Evolutionary conservation across 768 basidiomycete species (phyloP), one percentile per base, ranked within the genome.

Genomic region (Vishniacozyma victoriae): DNA sequence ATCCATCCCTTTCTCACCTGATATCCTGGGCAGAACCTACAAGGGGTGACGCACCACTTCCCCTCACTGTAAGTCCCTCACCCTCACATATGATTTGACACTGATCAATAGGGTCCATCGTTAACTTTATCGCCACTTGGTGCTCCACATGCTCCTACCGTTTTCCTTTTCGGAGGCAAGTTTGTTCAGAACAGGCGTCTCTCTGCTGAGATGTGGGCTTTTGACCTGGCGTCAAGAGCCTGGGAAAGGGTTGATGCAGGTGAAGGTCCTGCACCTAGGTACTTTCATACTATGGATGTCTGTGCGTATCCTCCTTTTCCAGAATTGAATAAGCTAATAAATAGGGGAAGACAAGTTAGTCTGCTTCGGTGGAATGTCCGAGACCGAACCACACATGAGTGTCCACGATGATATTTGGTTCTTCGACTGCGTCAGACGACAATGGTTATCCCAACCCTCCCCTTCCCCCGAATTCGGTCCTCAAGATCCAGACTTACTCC

Each of bases 321-420:
- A 9, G 9, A 33, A 9, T 33, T 33, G 29, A 33, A n/a, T n/a
- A 9, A n/a, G 29, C 9, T 33, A 9, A 33, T 9, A 35, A 25
- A 25, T 46, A 56, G 61, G 90, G 90, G 84, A 86, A 66, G 84
- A 86, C 70, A 83, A 88, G 60, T 77, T 99, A 44, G 82, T 97
- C 54, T 77, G 96, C 41, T 96, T 96, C 65, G 93, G 93, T 16
- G 92, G 93, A 11, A 95, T 96, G 91, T 61, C 65, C 83, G 86
- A 65, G 83, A 86, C 72, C 76, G 82, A 62, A 78, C 82, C 11
- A 80, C n/a, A n/a, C n/a, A 85, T 54, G 79, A 83, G 1, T 54
- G 93, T 96, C n/a, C 75, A 95, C 47, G 86, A 86, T 63, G 95
- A 96, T 69, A 82, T 96, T 35, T 85, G 87, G 53, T 82, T 95